These are phyloP conservation scores for Cadophora gregata DNA, from an alignment of 2,329 filamentous ascomycete genomes.

Conservation along the genomic window DNA sequence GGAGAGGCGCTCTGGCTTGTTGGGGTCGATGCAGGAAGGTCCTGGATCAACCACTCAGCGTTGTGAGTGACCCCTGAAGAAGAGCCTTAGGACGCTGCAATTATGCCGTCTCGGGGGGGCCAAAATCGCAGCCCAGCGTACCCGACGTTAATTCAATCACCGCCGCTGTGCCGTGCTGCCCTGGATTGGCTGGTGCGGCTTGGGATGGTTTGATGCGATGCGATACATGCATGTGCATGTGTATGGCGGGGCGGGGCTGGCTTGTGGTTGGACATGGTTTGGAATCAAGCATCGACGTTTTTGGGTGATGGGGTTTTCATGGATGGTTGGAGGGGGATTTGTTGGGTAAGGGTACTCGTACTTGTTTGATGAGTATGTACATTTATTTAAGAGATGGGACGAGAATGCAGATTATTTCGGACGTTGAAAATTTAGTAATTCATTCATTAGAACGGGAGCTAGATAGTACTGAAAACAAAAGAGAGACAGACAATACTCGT, in stretches of 20 bases:
- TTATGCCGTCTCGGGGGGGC: constrained; percentile 12
- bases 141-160: constrained; percentile 3
- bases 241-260: neutral
- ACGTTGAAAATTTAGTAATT: neutral
- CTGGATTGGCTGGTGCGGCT: neutral
- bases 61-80: neutral
- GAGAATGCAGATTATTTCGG: no score
- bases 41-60: neutral
- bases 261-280: neutral
- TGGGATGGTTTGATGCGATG: neutral
- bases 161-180: neutral
- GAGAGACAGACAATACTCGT: neutral
- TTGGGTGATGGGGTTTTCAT: neutral
- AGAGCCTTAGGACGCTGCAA: neutral
- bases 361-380: no score
- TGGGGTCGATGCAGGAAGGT: constrained; percentile 1
- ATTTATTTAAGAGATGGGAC: no score
- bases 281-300: neutral
- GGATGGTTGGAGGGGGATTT: neutral
- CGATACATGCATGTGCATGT: neutral
- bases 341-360: no score
- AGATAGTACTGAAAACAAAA: neutral
- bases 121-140: constrained; percentile 1
- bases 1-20: neutral
- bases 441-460: neutral